phyloP scores from a whole-genome alignment of 495 filamentous ascomycete species.

The Glonium stellatum region DNA sequence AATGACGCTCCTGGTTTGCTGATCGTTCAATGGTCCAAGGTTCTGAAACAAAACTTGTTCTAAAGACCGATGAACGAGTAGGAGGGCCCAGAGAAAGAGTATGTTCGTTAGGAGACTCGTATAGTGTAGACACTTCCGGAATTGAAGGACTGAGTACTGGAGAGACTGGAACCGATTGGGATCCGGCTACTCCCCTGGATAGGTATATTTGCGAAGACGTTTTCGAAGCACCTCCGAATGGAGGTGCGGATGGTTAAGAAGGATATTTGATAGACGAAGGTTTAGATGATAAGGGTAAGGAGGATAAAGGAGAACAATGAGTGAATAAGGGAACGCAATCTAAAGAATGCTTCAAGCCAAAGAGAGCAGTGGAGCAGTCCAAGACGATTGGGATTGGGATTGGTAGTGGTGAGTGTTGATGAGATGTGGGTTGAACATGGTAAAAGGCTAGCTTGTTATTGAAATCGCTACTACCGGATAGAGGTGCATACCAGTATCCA shows the following conservation, averaged over 20 bases:
- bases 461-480: too few relatives aligned
- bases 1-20: neutral
- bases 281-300: too few relatives aligned
- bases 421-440: too few relatives aligned
- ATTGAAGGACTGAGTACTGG: conserved; percentile 3
- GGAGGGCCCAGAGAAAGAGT: conserved; percentile 13
- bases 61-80: neutral
- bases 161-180: conserved; percentile 22
- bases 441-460: too few relatives aligned
- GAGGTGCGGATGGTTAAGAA: conserved; percentile 4
- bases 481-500: too few relatives aligned
- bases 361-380: too few relatives aligned
- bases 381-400: too few relatives aligned
- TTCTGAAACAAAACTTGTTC: conserved; percentile 15
- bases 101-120: conserved; percentile 27
- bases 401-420: too few relatives aligned
- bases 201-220: conserved; percentile 43
- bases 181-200: conserved; percentile 36
- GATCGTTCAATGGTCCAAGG: neutral
- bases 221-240: conserved; percentile 22
- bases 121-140: conserved; percentile 27
- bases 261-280: too few relatives aligned
- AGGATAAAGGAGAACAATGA: too few relatives aligned
- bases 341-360: too few relatives aligned
- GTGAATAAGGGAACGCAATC: too few relatives aligned